Base-by-base conservation (phyloP, 1,139 yeast genomes). In the Suzukiozyma palmioleophila region DNA sequence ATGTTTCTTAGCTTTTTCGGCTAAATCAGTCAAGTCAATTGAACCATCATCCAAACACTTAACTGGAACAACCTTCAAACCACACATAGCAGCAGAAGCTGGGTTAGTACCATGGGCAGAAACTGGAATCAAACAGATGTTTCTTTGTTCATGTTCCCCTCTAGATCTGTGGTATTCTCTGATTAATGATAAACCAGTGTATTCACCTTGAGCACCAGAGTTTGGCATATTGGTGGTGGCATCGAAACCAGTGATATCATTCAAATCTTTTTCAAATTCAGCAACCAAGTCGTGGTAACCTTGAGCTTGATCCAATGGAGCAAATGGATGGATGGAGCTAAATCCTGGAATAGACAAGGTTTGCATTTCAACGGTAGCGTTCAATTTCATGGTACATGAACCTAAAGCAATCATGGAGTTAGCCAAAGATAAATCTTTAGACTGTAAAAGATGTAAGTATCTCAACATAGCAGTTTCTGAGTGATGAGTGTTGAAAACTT, bases 81-180 rank as follows among this genome's bases (percentile, higher is more conserved):
- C 97, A 54, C 95, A 84, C 96, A 92, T 92, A 33, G 96, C 89
- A 13, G 98, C 97, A 35, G 96, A 87, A 0, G 98, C 98, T 16
- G 98, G 98, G 59, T 92, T 92, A 27, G 98, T 92, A 44, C 98
- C 98, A 57, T 92, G 98, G 2, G 98, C 98, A 56, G 94, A 82
- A 8, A 90, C 96, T 11, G 98, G 98, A 51, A 92, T 92, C 58
- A 92, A 75, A 64, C 97, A 92, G 42, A 92, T 76, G 60, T 90
- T 82, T 60, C 98, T 79, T 47, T 79, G 64, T 26, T 73, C 67
- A 45, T 64, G 53, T 55, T 90, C 84, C 34, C 95, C 96, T 41
- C 70, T 74, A 26, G 85, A 69, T 46, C 79, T 79, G 53, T 85
- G 79, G 61, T 87, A 92, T 38, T 85, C 79, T 53, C 82, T 77